Conservation (phyloP, 768 basidiomycete genomes). For the Panaeolus papilionaceus region DNA sequence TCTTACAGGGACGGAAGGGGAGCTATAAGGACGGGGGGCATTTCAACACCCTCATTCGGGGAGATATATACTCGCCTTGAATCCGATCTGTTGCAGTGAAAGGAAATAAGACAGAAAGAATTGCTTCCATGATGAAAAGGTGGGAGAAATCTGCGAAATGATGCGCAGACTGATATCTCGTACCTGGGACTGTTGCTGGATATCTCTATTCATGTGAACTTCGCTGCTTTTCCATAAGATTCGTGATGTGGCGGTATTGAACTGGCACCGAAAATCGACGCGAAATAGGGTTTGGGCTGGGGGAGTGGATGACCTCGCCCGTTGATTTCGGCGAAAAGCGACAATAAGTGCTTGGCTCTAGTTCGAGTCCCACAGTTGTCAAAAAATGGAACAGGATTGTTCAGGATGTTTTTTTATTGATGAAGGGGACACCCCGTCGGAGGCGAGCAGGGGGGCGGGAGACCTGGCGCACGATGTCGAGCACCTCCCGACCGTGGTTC, state of each 20-base stretch:
- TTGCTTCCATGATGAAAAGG: not conserved
- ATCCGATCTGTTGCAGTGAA: not conserved
- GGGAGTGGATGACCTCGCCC: too few relatives aligned
- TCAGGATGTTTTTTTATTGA: not conserved
- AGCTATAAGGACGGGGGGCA: not conserved
- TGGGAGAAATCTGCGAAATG: slow-evolving; percentile 2
- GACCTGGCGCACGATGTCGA: not conserved
- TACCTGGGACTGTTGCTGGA: slow-evolving; percentile 7
- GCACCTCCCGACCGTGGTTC: not conserved
- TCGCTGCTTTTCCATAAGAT: not conserved
- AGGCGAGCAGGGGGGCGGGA: not conserved
- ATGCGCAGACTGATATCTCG: not conserved
- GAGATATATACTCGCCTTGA: not conserved
- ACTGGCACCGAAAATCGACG: not conserved
- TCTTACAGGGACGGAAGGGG: not conserved
- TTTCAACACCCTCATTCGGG: not conserved
- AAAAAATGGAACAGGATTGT: not conserved
- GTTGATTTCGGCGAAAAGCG: slow-evolving; percentile 9
- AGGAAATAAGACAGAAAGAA: not conserved
- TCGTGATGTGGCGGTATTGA: not conserved
- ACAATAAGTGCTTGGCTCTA: not conserved
- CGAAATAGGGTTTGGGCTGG: not conserved
- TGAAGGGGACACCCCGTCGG: not conserved
- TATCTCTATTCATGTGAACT: not conserved
- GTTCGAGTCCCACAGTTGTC: not conserved